phyloP scores from a whole-genome alignment of 1,139 yeast genomes.

The Komagataea norvegica region DNA sequence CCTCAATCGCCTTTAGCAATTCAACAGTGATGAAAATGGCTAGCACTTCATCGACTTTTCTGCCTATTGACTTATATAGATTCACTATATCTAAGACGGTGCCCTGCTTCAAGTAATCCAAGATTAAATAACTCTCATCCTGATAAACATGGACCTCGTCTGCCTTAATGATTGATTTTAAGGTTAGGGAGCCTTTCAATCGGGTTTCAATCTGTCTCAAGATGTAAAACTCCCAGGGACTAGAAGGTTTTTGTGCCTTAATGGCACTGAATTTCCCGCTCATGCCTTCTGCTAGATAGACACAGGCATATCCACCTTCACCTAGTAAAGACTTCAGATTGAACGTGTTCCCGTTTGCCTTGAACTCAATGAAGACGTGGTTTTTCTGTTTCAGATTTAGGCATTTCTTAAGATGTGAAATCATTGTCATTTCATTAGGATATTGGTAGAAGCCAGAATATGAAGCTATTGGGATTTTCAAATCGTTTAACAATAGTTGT shows the following conservation, averaged over 20 bases:
- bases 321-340: conserved; percentile 64
- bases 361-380: conserved; percentile 36
- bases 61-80: conserved; percentile 32
- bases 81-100: conserved; percentile 73
- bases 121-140: conserved; percentile 71
- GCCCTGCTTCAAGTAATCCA: conserved; percentile 71
- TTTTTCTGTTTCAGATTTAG: conserved; percentile 27
- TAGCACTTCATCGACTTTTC: conserved; percentile 52
- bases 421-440: conserved; percentile 30
- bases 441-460: conserved; percentile 32
- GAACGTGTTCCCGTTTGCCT: conserved; percentile 47
- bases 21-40: conserved; percentile 63
- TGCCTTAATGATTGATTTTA: conserved; percentile 45
- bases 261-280: conserved; percentile 59
- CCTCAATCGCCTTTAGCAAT: conserved; percentile 54
- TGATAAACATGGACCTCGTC: conserved; percentile 51
- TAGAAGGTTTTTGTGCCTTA: conserved; percentile 68
- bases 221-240: conserved; percentile 81
- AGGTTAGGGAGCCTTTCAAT: conserved; percentile 27
- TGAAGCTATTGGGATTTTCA: conserved; percentile 29
- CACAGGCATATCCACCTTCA: conserved; percentile 76
- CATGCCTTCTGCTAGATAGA: conserved; percentile 67
- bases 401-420: conserved; percentile 32
- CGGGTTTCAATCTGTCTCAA: conserved; percentile 49
- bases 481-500: conserved; percentile 20